A percentile compares a stretch with the other conserved stretches of the same genome.
These are phyloP conservation scores for Toxicodendron radicans DNA, from an alignment of 345 rosid genomes.

Conservation along the genomic window DNA sequence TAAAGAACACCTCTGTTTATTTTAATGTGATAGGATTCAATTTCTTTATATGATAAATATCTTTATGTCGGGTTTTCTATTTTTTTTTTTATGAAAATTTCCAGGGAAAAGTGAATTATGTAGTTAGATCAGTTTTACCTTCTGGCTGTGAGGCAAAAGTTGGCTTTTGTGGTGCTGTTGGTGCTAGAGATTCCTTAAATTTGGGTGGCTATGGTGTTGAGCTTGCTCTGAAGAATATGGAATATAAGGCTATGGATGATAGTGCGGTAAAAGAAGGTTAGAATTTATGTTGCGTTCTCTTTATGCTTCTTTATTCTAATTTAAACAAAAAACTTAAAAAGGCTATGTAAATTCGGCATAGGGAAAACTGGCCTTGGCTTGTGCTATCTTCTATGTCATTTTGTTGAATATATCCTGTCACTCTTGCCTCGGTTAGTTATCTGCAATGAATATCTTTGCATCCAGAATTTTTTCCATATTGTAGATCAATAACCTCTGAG, in stretches of 20 bases:
- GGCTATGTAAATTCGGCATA: background rate
- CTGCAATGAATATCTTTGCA: background rate
- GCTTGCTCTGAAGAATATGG: conserved; percentile 99
- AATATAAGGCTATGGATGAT: conserved; percentile 99
- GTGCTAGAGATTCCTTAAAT: conserved; percentile 67
- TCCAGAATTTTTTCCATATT: background rate
- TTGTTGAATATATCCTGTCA: background rate
- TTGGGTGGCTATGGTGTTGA: conserved; percentile 99
- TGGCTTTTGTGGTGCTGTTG: conserved; percentile 83
- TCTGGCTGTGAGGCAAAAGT: conserved; percentile 75
- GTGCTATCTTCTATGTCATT: background rate
- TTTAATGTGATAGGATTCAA: conserved; percentile 1
- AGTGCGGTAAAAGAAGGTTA: conserved; percentile 87
- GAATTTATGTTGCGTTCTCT: conserved; percentile 13
- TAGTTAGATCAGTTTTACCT: conserved; percentile 91
- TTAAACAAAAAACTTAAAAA: conserved; percentile 6
- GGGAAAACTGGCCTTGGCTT: background rate
- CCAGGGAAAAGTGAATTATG: conserved; percentile 86
- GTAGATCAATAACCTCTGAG: background rate
- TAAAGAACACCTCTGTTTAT: background rate
- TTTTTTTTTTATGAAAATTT: conserved; percentile 24
- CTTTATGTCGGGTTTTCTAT: conserved; percentile 24
- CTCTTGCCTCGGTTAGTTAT: background rate
- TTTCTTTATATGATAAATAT: background rate
- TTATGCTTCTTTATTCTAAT: background rate